A percentile compares a stretch with the other conserved stretches of the same genome.
These are phyloP conservation scores for Buxus sempervirens DNA, from an alignment of 164 flowering plant species.

Conservation along the genomic window DNA sequence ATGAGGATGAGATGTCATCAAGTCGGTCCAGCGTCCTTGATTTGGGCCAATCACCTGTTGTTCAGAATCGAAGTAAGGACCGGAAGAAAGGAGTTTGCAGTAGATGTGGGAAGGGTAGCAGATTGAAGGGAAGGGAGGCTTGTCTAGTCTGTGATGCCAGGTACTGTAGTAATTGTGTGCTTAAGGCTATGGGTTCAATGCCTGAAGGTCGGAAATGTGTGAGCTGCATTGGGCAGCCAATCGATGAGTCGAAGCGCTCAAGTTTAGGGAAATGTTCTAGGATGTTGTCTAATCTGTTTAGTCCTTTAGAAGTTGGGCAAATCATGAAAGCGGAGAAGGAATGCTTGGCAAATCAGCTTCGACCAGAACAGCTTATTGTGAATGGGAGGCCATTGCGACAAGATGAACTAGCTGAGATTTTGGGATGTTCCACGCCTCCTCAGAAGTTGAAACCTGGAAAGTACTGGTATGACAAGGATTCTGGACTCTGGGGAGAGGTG, in stretches of 20 bases:
- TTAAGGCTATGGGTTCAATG: conserved; percentile 69
- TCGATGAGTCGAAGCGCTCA: conserved; percentile 42
- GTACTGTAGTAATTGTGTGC: conserved; percentile 49
- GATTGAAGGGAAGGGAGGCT: conserved; percentile 40
- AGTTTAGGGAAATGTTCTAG: conserved; percentile 46
- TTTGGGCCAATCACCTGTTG: conserved; percentile 18
- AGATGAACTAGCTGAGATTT: conserved; percentile 45
- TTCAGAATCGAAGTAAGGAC: conserved; percentile 9
- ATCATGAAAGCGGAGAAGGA: conserved; percentile 57
- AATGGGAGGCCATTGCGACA: conserved; percentile 39
- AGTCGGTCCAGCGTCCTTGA: conserved; percentile 14
- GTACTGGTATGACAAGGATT: conserved; percentile 64
- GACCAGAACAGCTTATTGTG: conserved; percentile 49
- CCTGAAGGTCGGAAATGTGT: conserved; percentile 65
- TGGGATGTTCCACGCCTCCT: conserved; percentile 43
- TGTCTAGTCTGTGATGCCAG: conserved; percentile 50
- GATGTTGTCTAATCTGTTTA: conserved; percentile 34
- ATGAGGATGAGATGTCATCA: conserved; percentile 20
- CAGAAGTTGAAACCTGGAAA: conserved; percentile 48
- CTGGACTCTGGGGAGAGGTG: conserved; percentile 64
- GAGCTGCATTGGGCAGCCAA: conserved; percentile 48
- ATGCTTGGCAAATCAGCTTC: conserved; percentile 49
- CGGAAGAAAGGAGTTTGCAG: conserved; percentile 31
- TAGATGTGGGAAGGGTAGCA: conserved; percentile 43
- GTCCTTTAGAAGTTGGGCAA: conserved; percentile 53